Evolutionary conservation across 306 rosid species (phyloP), one percentile per base, ranked within the genome.

Genomic region (Prunus salicina): DNA sequence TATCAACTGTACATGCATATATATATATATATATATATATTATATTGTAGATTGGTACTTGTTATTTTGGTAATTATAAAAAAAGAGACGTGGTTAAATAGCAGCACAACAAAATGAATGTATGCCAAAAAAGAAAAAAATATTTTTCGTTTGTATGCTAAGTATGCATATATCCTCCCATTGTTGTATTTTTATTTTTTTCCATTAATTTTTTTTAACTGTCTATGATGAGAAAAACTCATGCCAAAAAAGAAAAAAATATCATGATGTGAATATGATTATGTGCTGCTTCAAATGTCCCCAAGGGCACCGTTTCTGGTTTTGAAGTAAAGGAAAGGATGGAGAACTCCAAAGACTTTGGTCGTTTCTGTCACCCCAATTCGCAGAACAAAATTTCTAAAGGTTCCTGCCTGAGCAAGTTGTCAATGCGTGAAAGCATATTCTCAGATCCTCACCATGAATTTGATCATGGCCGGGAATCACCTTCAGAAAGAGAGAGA

Each of bases 291-390:
- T 27, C 52, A 63, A 30, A n/a, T 45, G 80, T 76, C 12, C 66
- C 20, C 53, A 67, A 78, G 72, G 25, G 22, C 12, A 69, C 77
- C 20, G 60, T 38, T 64, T 72, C 91, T 75, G 66, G 70, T 64
- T 74, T 67, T 60, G 85, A 85, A 47, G 75, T 78, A 74, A 83
- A 86, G 75, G 91, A 88, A 69, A 79, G 87, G 84, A 61, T 86
- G 75, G 88, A 87, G 74, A 79, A 84, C 32, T 82, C 83, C 51
- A 78, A 74, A 24, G 86, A 41, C 50, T 70, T 67, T 75, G 77
- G 85, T 70, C 79, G 46, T 55, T 13, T 82, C 41, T 50, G 56
- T n/a, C 78, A 73, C 28, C 76, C 77, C 70, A 32, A 73, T 63
- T 72, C 76, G 43, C 67, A 64, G 13, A 65, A 51, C 66, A 65